Percentiles rank a stretch among this genome's conserved stretches.
phyloP scores from a whole-genome alignment of 345 rosid species.

The Erucastrum elatum region DNA sequence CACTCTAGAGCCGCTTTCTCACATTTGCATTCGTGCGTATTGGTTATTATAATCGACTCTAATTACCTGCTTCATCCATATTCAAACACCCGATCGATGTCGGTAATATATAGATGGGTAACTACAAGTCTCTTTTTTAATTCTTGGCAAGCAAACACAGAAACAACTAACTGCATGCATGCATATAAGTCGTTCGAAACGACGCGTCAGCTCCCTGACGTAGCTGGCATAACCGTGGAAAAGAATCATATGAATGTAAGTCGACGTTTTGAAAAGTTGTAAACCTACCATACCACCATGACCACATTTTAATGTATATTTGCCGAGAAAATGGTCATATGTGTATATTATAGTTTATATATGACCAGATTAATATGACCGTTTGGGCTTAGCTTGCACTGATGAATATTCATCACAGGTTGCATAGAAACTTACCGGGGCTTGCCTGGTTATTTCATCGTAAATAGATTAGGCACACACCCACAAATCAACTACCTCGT shows the following conservation, averaged over 20 bases:
- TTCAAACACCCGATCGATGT: neutral
- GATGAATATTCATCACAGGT: conserved; percentile 20
- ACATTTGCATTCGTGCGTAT: no score
- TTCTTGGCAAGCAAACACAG: conserved; percentile 6
- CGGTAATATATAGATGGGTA: conserved; percentile 8
- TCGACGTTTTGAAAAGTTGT: no score
- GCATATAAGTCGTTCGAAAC: neutral
- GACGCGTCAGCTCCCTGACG: neutral
- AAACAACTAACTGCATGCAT: neutral
- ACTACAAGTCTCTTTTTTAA: neutral
- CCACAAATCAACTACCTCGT: neutral
- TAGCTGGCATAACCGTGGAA: no score
- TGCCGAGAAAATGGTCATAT: neutral
- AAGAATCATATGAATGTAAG: no score
- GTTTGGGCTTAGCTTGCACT: neutral
- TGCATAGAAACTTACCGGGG: neutral
- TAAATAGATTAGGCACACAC: conserved; percentile 9
- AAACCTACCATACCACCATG: no score
- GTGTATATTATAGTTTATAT: neutral
- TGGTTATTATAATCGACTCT: neutral
- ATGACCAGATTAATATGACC: conserved; percentile 10
- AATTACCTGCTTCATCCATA: neutral
- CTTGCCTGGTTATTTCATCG: conserved; percentile 21
- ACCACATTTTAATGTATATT: neutral
- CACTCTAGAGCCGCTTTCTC: neutral